A percentile compares a stretch with the other conserved stretches of the same genome.
phyloP scores from a whole-genome alignment of 73 alveolate genomes.

The Paraurostyla sp. region DNA sequence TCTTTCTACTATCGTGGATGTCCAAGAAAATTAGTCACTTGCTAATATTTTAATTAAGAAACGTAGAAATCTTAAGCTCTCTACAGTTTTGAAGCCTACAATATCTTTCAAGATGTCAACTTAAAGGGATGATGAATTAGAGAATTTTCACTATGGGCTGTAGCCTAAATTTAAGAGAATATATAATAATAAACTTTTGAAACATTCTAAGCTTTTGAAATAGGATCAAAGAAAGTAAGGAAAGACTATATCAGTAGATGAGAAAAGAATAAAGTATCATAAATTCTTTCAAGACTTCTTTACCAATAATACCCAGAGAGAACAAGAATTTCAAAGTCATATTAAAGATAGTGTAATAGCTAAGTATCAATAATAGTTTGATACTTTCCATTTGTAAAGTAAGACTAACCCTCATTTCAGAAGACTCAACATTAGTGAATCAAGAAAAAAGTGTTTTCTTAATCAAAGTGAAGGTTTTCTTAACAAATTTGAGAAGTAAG shows the following conservation, averaged over 20 bases:
- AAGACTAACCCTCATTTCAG: neutral
- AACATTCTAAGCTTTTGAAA: neutral
- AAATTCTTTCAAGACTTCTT: neutral
- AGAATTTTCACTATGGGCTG: constrained; percentile 1
- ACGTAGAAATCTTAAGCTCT: too few species aligned
- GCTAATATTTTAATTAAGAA: neutral
- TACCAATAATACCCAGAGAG: too few species aligned
- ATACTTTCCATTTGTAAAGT: neutral
- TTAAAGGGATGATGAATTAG: neutral
- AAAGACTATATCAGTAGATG: neutral
- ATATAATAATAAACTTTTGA: neutral
- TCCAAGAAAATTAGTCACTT: neutral
- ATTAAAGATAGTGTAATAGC: neutral
- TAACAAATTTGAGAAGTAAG: neutral
- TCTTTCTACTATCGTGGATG: constrained; percentile 6
- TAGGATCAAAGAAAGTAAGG: neutral
- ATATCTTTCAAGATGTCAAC: neutral
- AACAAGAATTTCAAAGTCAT: too few species aligned
- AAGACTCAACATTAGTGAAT: neutral
- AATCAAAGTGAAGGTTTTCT: neutral
- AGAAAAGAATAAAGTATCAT: neutral
- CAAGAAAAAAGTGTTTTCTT: neutral
- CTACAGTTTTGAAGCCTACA: neutral
- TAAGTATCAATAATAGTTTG: neutral
- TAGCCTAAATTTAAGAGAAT: neutral